phyloP scores from a whole-genome alignment of 352 stramenopile genomes.

The Globisporangium acanthophoron region DNA sequence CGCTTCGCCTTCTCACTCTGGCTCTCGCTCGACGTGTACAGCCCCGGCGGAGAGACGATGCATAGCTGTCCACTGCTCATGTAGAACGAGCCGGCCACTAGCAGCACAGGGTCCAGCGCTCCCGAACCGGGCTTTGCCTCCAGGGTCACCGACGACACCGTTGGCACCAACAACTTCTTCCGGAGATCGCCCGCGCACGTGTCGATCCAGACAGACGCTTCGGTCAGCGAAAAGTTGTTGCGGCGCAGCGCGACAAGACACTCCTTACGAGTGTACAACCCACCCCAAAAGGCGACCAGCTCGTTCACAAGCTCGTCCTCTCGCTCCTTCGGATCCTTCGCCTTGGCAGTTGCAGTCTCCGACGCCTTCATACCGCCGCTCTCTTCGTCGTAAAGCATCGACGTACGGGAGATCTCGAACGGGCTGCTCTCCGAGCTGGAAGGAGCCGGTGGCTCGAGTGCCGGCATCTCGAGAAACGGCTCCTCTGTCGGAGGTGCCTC shows the following conservation, averaged over 20 bases:
- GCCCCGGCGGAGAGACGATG: conserved; percentile 53
- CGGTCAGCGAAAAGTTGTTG: conserved; percentile 31
- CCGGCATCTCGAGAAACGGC: no score
- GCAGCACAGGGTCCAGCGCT: conserved; percentile 59
- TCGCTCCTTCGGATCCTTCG: conserved; percentile 1
- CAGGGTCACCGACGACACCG: conserved; percentile 24
- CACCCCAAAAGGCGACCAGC: conserved; percentile 48
- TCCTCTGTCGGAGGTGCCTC: conserved; percentile 1
- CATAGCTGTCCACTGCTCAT: conserved; percentile 49
- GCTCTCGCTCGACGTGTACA: conserved; percentile 35
- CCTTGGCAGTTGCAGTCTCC: background rate
- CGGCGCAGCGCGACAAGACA: conserved; percentile 53
- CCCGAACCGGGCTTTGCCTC: conserved; percentile 24
- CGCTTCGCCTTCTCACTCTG: conserved; percentile 38
- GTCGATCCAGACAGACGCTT: conserved; percentile 42
- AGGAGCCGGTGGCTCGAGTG: background rate
- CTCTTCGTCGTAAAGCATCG: conserved; percentile 25
- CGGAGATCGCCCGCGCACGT: conserved; percentile 39
- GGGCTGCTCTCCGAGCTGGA: conserved; percentile 19
- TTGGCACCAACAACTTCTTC: conserved; percentile 35
- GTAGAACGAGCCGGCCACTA: conserved; percentile 73
- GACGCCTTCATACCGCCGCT: background rate
- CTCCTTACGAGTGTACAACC: conserved; percentile 51
- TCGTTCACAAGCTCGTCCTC: conserved; percentile 35
- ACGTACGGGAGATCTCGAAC: conserved; percentile 28